Percentiles rank a stretch among this genome's conserved stretches.
phyloP scores from a whole-genome alignment of 495 filamentous ascomycete genomes.

The Penicillium bovifimosum region DNA sequence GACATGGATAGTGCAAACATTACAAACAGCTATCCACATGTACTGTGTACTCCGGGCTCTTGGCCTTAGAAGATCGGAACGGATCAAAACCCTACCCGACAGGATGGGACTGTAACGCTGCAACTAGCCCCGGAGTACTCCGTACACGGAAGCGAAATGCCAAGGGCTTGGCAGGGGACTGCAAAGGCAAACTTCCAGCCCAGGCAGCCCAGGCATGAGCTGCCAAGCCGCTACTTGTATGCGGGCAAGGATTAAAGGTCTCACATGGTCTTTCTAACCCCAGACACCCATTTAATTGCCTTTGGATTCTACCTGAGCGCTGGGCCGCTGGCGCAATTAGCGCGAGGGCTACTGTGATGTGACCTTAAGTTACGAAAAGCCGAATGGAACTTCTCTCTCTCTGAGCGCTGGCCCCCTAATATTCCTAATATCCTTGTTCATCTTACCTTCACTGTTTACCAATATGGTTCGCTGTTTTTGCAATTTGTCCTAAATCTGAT shows the following conservation, averaged over 20 bases:
- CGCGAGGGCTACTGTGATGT: no score
- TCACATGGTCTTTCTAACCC: background rate
- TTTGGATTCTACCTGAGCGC: background rate
- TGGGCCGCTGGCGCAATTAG: no score
- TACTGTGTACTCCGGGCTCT: background rate
- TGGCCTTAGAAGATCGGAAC: no score
- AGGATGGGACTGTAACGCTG: no score
- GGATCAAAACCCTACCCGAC: no score
- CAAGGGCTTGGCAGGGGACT: no score
- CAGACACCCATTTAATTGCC: background rate
- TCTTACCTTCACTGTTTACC: background rate
- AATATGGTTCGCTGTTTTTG: background rate
- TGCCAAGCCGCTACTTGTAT: background rate
- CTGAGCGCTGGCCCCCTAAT: background rate
- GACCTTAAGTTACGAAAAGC: no score
- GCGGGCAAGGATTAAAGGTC: background rate
- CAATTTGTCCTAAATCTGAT: background rate
- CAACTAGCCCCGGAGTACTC: background rate
- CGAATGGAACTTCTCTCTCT: no score
- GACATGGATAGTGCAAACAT: slow-evolving; percentile 6
- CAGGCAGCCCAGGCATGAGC: no score
- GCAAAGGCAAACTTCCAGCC: no score
- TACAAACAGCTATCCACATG: slow-evolving; percentile 2
- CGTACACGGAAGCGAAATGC: background rate
- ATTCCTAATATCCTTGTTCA: background rate